phyloP scores from a whole-genome alignment of 371 early-diverging fungal species.

The Actinomortierella ambigua region DNA sequence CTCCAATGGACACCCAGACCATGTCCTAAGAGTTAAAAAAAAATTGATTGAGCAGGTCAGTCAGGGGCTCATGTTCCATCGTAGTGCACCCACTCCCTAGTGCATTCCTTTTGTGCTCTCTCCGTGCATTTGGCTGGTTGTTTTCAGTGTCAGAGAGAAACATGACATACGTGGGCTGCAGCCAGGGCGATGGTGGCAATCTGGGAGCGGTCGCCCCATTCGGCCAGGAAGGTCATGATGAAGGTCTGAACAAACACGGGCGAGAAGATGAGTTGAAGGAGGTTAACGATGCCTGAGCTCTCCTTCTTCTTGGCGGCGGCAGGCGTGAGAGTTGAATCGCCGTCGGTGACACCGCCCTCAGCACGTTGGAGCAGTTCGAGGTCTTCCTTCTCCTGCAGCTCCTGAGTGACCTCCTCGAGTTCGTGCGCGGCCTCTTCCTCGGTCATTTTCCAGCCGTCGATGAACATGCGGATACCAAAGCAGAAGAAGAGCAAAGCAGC shows the following conservation, averaged over 20 bases:
- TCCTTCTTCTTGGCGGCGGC: slow-evolving; percentile 20
- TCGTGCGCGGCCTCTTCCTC: slow-evolving; percentile 88
- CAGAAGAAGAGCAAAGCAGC: slow-evolving; percentile 87
- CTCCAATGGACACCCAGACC: slow-evolving; percentile 85
- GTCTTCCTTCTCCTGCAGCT: slow-evolving; percentile 81
- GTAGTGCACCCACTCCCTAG: neutral
- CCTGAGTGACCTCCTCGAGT: slow-evolving; percentile 85
- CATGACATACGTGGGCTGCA: slow-evolving; percentile 76
- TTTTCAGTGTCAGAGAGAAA: neutral
- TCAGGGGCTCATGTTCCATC: neutral
- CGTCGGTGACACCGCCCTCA: slow-evolving; percentile 49
- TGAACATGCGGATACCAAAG: slow-evolving; percentile 90
- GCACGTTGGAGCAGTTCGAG: slow-evolving; percentile 61
- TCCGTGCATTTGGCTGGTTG: slow-evolving; percentile 3
- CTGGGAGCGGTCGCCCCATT: slow-evolving; percentile 98
- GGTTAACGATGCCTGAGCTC: slow-evolving; percentile 55
- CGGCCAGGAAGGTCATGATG: slow-evolving; percentile 93
- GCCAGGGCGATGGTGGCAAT: slow-evolving; percentile 93
- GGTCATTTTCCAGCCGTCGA: slow-evolving; percentile 87
- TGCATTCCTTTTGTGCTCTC: neutral
- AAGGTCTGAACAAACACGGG: slow-evolving; percentile 95
- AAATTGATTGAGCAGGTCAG: slow-evolving; percentile 9
- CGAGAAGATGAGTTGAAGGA: slow-evolving; percentile 76
- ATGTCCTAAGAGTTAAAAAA: slow-evolving; percentile 63
- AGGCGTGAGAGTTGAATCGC: slow-evolving; percentile 11